Evolutionary conservation across 2,329 filamentous ascomycete species (phyloP).

Genomic region (Diaporthe ilicicola): DNA sequence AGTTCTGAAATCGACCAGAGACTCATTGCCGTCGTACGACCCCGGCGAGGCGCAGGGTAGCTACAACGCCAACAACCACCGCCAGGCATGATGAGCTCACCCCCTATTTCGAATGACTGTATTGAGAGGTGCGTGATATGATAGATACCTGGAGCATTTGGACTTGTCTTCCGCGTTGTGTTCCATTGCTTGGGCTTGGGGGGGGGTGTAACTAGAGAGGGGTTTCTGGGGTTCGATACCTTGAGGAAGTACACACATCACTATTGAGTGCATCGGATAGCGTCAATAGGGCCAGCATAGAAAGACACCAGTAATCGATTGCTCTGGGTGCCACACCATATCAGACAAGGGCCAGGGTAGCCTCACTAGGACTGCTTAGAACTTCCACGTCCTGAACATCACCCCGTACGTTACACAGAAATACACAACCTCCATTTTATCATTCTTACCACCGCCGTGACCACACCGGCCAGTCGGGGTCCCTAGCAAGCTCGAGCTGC

Average conservation of each 20-base stretch:
- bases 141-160: slow-evolving; percentile 2
- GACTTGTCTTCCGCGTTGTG: neutral
- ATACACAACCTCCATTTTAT: neutral
- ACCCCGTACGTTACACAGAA: too few relatives aligned
- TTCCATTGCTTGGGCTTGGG: neutral
- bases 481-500: slow-evolving; percentile 32
- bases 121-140: neutral
- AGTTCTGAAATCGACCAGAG: neutral
- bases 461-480: slow-evolving; percentile 29
- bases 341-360: too few relatives aligned
- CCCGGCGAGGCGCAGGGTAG: neutral
- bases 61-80: neutral
- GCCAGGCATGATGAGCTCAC: neutral
- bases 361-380: too few relatives aligned
- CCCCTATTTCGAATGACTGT: too few relatives aligned
- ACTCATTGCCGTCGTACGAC: neutral
- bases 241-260: neutral
- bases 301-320: slow-evolving; percentile 2
- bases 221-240: too few relatives aligned
- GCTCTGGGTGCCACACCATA: neutral
- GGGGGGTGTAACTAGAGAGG: neutral
- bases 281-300: neutral
- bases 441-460: neutral
- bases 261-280: neutral
- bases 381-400: too few relatives aligned